Evolutionary conservation across 495 filamentous ascomycete genomes (phyloP).

Genomic region (Xylaria grammica): DNA sequence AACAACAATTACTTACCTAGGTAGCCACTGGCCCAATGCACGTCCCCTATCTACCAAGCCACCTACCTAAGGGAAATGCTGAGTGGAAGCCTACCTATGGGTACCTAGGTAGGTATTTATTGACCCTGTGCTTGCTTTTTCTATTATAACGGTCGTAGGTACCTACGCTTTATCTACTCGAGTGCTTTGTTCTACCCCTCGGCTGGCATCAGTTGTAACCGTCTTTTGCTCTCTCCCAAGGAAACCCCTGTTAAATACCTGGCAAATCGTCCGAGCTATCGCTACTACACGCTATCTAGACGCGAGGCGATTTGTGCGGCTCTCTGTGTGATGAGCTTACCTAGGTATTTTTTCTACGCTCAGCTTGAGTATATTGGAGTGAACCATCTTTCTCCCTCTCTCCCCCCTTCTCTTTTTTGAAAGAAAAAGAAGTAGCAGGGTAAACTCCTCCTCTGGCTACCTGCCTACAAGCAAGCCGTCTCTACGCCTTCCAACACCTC

Average conservation of each 20-base stretch:
- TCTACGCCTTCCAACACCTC: not conserved
- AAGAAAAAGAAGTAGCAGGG: not conserved
- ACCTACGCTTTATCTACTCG: not conserved
- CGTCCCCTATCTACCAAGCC: too few species aligned
- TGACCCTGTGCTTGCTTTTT: not conserved
- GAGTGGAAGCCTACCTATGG: not conserved
- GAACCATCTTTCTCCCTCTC: too few species aligned
- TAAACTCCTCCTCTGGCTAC: not conserved
- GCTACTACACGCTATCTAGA: not conserved
- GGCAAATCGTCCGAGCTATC: not conserved
- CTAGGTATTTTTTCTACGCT: not conserved
- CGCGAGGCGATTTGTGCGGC: not conserved
- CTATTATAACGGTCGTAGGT: not conserved
- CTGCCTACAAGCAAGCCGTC: not conserved
- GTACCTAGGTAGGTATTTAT: not conserved
- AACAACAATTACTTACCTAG: too few species aligned
- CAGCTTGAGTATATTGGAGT: too few species aligned
- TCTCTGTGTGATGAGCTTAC: not conserved
- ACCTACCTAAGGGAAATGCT: too few species aligned
- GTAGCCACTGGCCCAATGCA: too few species aligned
- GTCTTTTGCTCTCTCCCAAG: not conserved
- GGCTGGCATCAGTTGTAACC: not conserved
- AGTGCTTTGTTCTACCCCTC: constrained; percentile 2
- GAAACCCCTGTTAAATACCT: not conserved
- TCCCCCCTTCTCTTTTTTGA: not conserved